Conservation (phyloP, 805 yeast genomes). For the Yamadazyma phyllophila region DNA sequence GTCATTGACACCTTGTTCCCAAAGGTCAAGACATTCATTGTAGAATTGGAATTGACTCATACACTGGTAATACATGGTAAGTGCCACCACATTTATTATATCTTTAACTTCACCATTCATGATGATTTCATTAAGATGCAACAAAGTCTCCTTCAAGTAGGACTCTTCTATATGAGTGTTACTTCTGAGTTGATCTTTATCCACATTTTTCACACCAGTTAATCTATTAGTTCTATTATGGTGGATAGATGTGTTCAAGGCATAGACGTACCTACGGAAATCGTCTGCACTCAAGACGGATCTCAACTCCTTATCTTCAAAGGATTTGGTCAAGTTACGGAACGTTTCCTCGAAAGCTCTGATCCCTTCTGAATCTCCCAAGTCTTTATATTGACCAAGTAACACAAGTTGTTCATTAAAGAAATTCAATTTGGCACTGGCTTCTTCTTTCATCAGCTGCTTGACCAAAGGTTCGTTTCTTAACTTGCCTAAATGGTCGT, state of each 20-base stretch:
- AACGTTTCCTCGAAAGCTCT: constrained; percentile 18
- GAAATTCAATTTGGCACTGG: constrained; percentile 20
- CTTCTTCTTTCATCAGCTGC: constrained; percentile 20
- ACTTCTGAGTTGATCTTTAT: constrained; percentile 32
- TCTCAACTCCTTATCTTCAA: constrained; percentile 23
- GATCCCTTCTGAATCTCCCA: constrained; percentile 16
- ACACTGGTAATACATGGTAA: constrained; percentile 28
- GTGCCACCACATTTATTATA: constrained; percentile 20
- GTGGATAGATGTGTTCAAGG: constrained; percentile 25
- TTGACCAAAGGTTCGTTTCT: constrained; percentile 23
- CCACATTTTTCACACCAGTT: constrained; percentile 33
- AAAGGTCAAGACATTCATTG: constrained; percentile 63
- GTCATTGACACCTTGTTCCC: constrained; percentile 63
- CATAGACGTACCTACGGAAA: constrained; percentile 20
- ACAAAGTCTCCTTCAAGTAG: constrained; percentile 30
- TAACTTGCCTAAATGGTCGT: constrained; percentile 19
- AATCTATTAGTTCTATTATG: constrained; percentile 32
- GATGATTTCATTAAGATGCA: constrained; percentile 29
- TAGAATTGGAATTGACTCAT: constrained; percentile 54
- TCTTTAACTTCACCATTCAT: constrained; percentile 27
- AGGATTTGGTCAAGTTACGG: constrained; percentile 17
- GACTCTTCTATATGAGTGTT: constrained; percentile 27
- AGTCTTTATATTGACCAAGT: constrained; percentile 19
- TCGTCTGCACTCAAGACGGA: constrained; percentile 18
- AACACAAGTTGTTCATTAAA: constrained; percentile 29